phyloP scores from a whole-genome alignment of 495 filamentous ascomycete genomes.

The Penicillium salamii region DNA sequence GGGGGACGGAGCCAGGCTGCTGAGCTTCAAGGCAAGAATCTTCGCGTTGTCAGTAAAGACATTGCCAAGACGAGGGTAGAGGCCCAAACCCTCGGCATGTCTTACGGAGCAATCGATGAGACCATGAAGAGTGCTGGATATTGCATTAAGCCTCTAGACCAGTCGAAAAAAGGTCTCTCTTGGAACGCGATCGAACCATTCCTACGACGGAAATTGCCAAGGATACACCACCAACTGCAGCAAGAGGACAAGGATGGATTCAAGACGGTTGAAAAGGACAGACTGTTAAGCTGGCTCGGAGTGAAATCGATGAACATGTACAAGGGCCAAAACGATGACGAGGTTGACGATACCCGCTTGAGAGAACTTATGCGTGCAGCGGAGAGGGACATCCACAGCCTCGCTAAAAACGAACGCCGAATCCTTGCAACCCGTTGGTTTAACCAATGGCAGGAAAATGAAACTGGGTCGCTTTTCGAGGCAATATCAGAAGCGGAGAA shows the following conservation, averaged over 20 bases:
- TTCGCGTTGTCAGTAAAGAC: conserved; percentile 7
- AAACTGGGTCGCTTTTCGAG: conserved; percentile 7
- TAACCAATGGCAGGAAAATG: conserved; percentile 2
- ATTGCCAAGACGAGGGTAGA: conserved; percentile 15
- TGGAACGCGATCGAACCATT: background rate
- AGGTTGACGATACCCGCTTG: conserved; percentile 2
- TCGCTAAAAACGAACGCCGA: background rate
- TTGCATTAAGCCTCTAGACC: conserved; percentile 5
- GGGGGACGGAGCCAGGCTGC: conserved; percentile 9
- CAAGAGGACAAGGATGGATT: background rate
- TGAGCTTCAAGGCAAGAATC: conserved; percentile 15
- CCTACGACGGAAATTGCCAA: conserved; percentile 2
- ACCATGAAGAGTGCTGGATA: background rate
- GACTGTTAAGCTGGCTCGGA: conserved; percentile 1
- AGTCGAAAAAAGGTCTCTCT: conserved; percentile 6
- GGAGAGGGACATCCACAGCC: background rate
- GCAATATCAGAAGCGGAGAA: background rate
- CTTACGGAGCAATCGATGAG: background rate
- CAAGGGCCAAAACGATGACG: background rate
- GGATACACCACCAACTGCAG: background rate
- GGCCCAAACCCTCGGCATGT: conserved; percentile 1
- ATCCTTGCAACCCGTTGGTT: conserved; percentile 8
- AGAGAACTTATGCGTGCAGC: background rate
- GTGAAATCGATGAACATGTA: background rate
- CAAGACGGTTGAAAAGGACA: background rate